These are phyloP conservation scores for Nakazawaea pomicola DNA, from an alignment of 805 yeast species.

Conservation along the genomic window DNA sequence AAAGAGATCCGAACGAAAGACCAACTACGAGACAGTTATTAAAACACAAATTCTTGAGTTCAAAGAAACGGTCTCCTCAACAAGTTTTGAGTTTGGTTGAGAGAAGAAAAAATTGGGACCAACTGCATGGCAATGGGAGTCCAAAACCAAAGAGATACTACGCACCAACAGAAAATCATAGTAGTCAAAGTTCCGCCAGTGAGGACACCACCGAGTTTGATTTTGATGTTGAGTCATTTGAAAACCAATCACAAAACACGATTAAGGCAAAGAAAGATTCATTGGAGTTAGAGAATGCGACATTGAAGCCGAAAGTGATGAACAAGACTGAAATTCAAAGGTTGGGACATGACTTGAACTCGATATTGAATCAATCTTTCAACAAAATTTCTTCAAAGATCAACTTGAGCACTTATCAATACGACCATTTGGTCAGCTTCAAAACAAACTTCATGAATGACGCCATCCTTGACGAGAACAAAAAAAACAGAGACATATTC, in stretches of 20 bases:
- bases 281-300: constrained; percentile 4
- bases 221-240: constrained; percentile 7
- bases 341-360: constrained; percentile 22
- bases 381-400: constrained; percentile 41
- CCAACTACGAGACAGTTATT: constrained; percentile 60
- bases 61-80: constrained; percentile 29
- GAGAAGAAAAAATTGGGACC: constrained; percentile 40
- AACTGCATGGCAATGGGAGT: constrained; percentile 22
- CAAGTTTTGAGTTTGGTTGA: constrained; percentile 34
- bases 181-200: background rate
- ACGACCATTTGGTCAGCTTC: constrained; percentile 36
- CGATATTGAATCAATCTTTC: constrained; percentile 37
- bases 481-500: constrained; percentile 24
- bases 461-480: constrained; percentile 20
- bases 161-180: constrained; percentile 26
- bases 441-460: constrained; percentile 30
- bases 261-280: background rate
- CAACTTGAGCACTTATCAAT: constrained; percentile 50
- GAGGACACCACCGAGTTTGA: constrained; percentile 14
- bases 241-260: background rate
- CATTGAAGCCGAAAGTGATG: constrained; percentile 10
- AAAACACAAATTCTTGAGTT: constrained; percentile 52
- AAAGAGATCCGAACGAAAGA: constrained; percentile 62
- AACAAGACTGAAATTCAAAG: background rate
- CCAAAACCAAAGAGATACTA: constrained; percentile 23